Evolutionary conservation across 2,329 filamentous ascomycete species (phyloP).

Genomic region (Aphanocladium album): DNA sequence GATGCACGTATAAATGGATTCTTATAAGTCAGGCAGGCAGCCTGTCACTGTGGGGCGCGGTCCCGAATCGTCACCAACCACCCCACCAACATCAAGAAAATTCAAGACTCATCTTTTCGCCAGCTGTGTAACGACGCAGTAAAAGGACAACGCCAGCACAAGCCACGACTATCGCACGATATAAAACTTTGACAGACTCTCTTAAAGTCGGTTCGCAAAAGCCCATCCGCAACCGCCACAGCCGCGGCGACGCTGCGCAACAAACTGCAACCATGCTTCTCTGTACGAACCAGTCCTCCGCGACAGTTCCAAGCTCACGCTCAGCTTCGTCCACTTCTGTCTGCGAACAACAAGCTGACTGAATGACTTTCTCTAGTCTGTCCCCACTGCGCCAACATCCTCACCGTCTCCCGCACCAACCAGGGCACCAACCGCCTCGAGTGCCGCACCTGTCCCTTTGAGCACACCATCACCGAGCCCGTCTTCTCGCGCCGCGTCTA

Average conservation of each 20-base stretch:
- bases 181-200: neutral
- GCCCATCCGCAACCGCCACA: too few species aligned
- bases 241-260: neutral
- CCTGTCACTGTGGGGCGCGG: conserved; percentile 3
- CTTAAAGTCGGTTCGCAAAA: too few species aligned
- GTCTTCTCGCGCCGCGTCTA: conserved; percentile 81
- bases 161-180: neutral
- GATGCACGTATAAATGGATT: too few species aligned
- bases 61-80: conserved; percentile 13
- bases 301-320: too few species aligned
- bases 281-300: conserved; percentile 42
- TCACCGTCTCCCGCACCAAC: conserved; percentile 62
- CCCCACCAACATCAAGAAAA: conserved; percentile 9
- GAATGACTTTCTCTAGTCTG: conserved; percentile 64
- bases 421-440: conserved; percentile 75
- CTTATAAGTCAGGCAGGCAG: too few species aligned
- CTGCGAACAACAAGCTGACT: too few species aligned
- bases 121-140: neutral
- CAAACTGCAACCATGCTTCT: conserved; percentile 52
- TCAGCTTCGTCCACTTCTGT: too few species aligned
- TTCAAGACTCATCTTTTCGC: conserved; percentile 4
- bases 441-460: conserved; percentile 92
- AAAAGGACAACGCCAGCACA: neutral
- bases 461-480: conserved; percentile 72
- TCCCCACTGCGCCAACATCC: conserved; percentile 76